Evolutionary conservation across 2,329 filamentous ascomycete species (phyloP).

Genomic region (Fusarium sp.): DNA sequence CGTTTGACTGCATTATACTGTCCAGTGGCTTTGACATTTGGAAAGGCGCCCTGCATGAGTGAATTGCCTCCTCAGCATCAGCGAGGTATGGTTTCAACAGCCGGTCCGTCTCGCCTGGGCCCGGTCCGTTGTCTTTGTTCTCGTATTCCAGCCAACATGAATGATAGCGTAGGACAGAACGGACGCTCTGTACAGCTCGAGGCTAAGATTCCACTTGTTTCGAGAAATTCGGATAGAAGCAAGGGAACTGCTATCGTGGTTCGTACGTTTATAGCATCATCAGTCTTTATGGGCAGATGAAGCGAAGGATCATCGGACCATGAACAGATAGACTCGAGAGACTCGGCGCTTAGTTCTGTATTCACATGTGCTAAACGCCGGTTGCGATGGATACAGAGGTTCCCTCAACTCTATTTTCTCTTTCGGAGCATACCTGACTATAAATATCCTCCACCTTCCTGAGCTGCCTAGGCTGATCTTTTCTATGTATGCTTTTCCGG

Average conservation of each 20-base stretch:
- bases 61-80: conserved; percentile 4
- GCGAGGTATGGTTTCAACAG: conserved; percentile 10
- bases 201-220: conserved; percentile 37
- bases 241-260: conserved; percentile 1
- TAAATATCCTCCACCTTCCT: not conserved
- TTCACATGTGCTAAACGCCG: not conserved
- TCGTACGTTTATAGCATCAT: conserved; percentile 28
- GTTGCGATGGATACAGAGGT: not conserved
- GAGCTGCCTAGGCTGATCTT: not conserved
- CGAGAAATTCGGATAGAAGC: conserved; percentile 38
- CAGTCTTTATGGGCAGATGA: conserved; percentile 13
- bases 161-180: conserved; percentile 11
- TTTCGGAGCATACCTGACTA: not conserved
- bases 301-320: conserved; percentile 25
- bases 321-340: not conserved
- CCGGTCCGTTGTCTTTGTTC: conserved; percentile 15
- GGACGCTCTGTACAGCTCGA: not conserved
- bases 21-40: conserved; percentile 3
- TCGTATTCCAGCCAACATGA: conserved; percentile 6
- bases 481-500: not conserved
- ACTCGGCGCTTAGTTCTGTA: not conserved
- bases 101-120: conserved; percentile 24
- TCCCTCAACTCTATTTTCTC: not conserved
- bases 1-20: conserved; percentile 18
- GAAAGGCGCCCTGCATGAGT: conserved; percentile 7